Conservation (phyloP, 495 filamentous ascomycete species). For the Ramalina intermedia region DNA sequence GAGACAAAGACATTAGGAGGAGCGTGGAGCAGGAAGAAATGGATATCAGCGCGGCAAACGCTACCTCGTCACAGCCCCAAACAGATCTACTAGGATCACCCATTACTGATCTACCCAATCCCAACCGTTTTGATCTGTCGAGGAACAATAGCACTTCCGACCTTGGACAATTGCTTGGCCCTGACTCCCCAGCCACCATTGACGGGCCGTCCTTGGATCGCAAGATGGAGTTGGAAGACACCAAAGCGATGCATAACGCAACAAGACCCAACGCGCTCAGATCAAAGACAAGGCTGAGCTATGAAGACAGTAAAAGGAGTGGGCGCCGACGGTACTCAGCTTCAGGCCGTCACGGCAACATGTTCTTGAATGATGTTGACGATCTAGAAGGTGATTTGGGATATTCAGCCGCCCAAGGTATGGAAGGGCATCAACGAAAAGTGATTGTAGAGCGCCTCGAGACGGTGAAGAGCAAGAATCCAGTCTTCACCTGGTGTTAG, state of each 20-base stretch:
- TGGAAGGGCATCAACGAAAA: conserved; percentile 76
- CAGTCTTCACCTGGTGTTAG: conserved; percentile 96
- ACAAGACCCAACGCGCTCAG: conserved; percentile 10
- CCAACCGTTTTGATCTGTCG: conserved; percentile 72
- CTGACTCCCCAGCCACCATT: conserved; percentile 26
- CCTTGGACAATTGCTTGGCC: conserved; percentile 22
- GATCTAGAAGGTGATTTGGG: conserved; percentile 86
- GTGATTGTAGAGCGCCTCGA: conserved; percentile 95
- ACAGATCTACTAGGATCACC: conserved; percentile 62
- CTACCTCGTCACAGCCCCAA: conserved; percentile 38
- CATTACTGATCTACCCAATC: conserved; percentile 57
- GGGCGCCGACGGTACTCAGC: conserved; percentile 30
- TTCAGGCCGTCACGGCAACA: conserved; percentile 20
- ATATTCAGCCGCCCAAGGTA: conserved; percentile 83
- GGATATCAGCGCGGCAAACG: conserved; percentile 69
- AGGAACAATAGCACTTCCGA: conserved; percentile 36
- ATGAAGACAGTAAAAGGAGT: conserved; percentile 12
- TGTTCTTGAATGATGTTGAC: conserved; percentile 44
- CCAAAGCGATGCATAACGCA: conserved; percentile 21
- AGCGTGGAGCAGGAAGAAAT: conserved; percentile 58
- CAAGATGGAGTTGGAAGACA: conserved; percentile 21
- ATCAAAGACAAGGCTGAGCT: conserved; percentile 19
- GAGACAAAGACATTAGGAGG: conserved; percentile 25
- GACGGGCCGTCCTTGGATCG: conserved; percentile 15
- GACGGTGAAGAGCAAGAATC: conserved; percentile 86